Evolutionary conservation across 805 yeast species (phyloP).

Genomic region (Ogataea nakhonphanomensis): DNA sequence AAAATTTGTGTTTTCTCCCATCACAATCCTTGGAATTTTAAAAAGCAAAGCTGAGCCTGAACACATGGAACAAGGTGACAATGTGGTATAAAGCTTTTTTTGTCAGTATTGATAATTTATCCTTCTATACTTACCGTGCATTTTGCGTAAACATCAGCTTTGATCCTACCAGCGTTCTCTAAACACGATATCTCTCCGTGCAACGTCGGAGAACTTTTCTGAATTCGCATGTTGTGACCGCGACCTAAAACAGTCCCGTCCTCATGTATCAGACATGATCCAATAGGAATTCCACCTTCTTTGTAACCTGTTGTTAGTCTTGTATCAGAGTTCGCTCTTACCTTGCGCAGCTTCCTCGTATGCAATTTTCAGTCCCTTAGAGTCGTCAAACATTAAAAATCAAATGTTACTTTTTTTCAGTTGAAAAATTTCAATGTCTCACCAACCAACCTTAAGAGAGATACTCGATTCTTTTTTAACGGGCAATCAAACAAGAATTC

Average conservation of each 20-base stretch:
- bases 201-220: constrained; percentile 74
- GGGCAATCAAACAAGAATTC: background rate
- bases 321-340: constrained; percentile 22
- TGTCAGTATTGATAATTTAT: constrained; percentile 9
- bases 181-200: constrained; percentile 92
- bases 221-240: constrained; percentile 90
- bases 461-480: constrained; percentile 8
- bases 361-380: constrained; percentile 64
- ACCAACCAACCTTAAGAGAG: constrained; percentile 7
- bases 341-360: constrained; percentile 67
- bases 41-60: constrained; percentile 89
- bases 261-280: constrained; percentile 67
- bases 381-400: constrained; percentile 56
- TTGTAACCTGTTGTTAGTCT: constrained; percentile 43
- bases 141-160: constrained; percentile 71
- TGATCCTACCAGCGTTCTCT: constrained; percentile 87
- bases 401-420: background rate
- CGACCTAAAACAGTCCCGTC: constrained; percentile 81
- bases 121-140: constrained; percentile 50
- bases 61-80: constrained; percentile 95
- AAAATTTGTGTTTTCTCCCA: constrained; percentile 86
- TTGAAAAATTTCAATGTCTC: constrained; percentile 4
- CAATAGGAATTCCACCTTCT: constrained; percentile 93
- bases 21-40: constrained; percentile 80
- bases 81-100: constrained; percentile 68